phyloP scores from a whole-genome alignment of 352 stramenopile genomes.

The Phytophthora podocarpi region DNA sequence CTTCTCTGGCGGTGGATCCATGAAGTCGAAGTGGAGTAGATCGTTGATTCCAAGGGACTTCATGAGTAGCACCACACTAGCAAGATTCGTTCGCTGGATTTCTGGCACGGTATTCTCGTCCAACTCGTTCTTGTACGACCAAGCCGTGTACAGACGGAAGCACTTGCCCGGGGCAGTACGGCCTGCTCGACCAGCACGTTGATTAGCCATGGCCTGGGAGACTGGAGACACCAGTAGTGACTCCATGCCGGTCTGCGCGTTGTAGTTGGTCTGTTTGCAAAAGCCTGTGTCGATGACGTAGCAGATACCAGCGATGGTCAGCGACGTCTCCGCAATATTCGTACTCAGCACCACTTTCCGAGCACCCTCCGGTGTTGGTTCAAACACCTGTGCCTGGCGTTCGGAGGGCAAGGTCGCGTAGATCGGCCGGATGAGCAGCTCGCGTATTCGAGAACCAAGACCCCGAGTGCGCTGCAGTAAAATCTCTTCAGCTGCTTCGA shows the following conservation, averaged over 20 bases:
- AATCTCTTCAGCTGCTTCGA: conserved; percentile 97
- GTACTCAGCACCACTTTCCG: conserved; percentile 99
- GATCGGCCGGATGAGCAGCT: conserved; percentile 99
- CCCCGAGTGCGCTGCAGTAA: conserved; percentile 91
- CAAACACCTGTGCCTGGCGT: conserved; percentile 99
- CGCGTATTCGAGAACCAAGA: conserved; percentile 97
- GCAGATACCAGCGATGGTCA: conserved; percentile 99
- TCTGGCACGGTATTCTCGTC: conserved; percentile 99
- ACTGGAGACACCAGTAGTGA: conserved; percentile 98
- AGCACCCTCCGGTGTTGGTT: conserved; percentile 94
- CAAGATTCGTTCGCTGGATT: conserved; percentile 96
- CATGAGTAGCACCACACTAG: conserved; percentile 98
- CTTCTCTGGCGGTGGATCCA: conserved; percentile 98
- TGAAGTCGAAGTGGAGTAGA: conserved; percentile 99
- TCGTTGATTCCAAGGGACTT: conserved; percentile 99
- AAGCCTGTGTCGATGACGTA: conserved; percentile 99
- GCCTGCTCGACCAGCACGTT: conserved; percentile 95
- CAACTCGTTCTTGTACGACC: conserved; percentile 99
- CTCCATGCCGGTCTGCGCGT: conserved; percentile 98
- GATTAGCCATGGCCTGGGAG: conserved; percentile 96
- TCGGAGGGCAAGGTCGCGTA: conserved; percentile 98
- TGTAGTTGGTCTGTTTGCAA: conserved; percentile 99
- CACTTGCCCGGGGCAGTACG: conserved; percentile 98
- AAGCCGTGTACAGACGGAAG: conserved; percentile 99
- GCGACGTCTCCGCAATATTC: conserved; percentile 99